A percentile compares a stretch with the other conserved stretches of the same genome.
These are phyloP conservation scores for Ceratocystis cubensis DNA, from an alignment of 2,329 filamentous ascomycete genomes.

Conservation along the genomic window DNA sequence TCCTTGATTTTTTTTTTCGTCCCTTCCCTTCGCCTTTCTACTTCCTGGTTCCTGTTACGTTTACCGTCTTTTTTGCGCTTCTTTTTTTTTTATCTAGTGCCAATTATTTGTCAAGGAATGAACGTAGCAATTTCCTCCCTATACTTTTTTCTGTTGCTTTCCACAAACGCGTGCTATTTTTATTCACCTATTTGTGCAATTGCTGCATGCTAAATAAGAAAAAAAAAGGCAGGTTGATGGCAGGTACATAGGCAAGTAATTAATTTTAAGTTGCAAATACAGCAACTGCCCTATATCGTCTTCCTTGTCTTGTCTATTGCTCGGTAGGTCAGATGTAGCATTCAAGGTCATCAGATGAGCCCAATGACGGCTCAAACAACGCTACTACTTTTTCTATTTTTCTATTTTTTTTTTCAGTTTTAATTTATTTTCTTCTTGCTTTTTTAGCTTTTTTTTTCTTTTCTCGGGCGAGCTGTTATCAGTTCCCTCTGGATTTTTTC, in stretches of 20 bases:
- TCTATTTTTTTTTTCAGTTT: too few species aligned
- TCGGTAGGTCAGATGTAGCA: background rate
- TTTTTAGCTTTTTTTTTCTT: background rate
- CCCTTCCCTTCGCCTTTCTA: background rate
- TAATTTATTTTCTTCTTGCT: background rate
- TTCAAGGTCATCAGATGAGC: background rate
- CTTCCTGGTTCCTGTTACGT: background rate
- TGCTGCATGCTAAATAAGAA: background rate
- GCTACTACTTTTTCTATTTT: background rate
- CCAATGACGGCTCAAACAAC: background rate
- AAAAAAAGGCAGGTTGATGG: background rate
- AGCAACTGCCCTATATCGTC: too few species aligned
- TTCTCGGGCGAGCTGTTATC: background rate
- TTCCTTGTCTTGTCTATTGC: background rate
- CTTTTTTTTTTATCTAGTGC: background rate
- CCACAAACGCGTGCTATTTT: too few species aligned
- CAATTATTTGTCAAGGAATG: background rate
- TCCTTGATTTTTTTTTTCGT: background rate
- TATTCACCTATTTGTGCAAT: background rate
- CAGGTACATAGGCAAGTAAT: background rate
- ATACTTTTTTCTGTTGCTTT: background rate
- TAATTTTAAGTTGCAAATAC: too few species aligned
- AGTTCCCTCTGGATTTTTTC: background rate
- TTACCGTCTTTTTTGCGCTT: background rate
- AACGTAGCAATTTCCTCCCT: background rate